These are phyloP conservation scores for Diospyros kaki DNA, from an alignment of 148 eudicot species.

Conservation along the genomic window DNA sequence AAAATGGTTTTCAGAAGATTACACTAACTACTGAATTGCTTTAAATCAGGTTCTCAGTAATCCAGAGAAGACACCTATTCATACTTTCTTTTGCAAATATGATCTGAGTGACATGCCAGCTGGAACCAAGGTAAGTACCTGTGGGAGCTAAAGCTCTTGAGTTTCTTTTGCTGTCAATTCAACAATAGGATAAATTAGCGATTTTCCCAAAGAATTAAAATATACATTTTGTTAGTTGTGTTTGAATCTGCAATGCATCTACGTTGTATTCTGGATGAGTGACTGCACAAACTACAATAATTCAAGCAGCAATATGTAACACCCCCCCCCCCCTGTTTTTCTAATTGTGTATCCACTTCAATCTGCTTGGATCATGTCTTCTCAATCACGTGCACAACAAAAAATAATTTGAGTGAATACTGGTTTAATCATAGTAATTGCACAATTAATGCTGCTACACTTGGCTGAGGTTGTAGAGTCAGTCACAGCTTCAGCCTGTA, in stretches of 20 bases:
- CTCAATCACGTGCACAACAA: not conserved
- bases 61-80: constrained; percentile 75
- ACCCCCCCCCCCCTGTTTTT: not conserved
- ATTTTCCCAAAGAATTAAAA: not conserved
- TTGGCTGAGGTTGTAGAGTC: constrained; percentile 1
- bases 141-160: too few relatives aligned
- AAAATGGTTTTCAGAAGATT: too few relatives aligned
- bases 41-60: constrained; percentile 64
- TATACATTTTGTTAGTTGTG: not conserved
- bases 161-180: not conserved
- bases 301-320: not conserved
- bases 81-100: constrained; percentile 77
- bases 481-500: not conserved
- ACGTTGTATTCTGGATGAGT: not conserved
- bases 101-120: constrained; percentile 81
- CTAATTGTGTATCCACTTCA: not conserved
- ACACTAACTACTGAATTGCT: constrained; percentile 3
- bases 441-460: not conserved
- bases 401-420: not conserved
- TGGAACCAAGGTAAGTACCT: constrained; percentile 58
- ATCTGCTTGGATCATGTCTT: not conserved
- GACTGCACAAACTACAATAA: not conserved
- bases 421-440: not conserved
- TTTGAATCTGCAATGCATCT: not conserved
- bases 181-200: not conserved